Conservation (phyloP, 2,329 filamentous ascomycete species). For the Daldinia eschscholtzii region DNA sequence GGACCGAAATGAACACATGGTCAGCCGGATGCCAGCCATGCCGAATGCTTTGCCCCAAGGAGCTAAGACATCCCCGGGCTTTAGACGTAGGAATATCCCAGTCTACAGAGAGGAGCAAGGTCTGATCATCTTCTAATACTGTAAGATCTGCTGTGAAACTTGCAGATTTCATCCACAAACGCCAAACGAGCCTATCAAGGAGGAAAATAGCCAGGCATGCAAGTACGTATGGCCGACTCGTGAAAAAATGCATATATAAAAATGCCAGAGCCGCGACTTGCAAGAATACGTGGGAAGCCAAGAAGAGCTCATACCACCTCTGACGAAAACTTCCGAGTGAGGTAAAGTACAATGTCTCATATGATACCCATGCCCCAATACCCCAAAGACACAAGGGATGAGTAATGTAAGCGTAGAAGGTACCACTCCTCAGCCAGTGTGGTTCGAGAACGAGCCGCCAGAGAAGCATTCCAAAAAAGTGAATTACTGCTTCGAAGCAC, state of each 20-base stretch:
- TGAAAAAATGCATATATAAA: constrained; percentile 70
- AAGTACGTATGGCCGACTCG: constrained; percentile 65
- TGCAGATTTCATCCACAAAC: constrained; percentile 64
- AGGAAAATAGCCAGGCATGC: constrained; percentile 68
- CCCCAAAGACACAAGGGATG: constrained; percentile 66
- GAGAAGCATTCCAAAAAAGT: constrained; percentile 66
- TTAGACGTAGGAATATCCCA: constrained; percentile 52
- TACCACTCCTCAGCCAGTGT: constrained; percentile 57
- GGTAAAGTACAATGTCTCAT: constrained; percentile 72
- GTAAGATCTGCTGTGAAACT: constrained; percentile 63
- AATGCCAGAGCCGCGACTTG: constrained; percentile 68
- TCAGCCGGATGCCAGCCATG: constrained; percentile 71
- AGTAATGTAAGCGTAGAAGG: constrained; percentile 63
- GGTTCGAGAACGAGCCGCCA: constrained; percentile 67
- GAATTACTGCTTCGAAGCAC: constrained; percentile 70
- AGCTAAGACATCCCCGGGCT: constrained; percentile 22
- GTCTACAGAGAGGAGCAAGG: constrained; percentile 60
- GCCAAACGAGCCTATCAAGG: constrained; percentile 69
- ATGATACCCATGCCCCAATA: constrained; percentile 66
- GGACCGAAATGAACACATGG: constrained; percentile 73
- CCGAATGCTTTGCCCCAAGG: constrained; percentile 54
- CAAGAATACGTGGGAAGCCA: constrained; percentile 69
- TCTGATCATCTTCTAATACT: constrained; percentile 69
- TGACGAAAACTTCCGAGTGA: constrained; percentile 71
- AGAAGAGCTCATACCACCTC: constrained; percentile 73